Percentiles rank a stretch among this genome's conserved stretches.
Evolutionary conservation across 768 basidiomycete species (phyloP).

Genomic region (Podaxis rugospora): DNA sequence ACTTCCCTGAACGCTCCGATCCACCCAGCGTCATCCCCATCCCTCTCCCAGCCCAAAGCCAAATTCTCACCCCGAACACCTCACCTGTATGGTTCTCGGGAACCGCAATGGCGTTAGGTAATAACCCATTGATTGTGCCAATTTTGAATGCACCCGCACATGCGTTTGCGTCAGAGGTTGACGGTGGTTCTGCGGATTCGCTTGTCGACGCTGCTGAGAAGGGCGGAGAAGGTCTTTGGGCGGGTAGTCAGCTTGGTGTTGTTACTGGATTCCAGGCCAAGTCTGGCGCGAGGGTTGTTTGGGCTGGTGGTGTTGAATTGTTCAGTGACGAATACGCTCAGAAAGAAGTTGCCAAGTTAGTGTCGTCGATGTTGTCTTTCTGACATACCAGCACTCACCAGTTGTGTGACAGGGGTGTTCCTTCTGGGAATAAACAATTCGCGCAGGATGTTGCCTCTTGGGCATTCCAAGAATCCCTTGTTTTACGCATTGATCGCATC

Average conservation of each 20-base stretch:
- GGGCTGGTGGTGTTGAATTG: conserved; percentile 76
- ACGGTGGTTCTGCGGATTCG: conserved; percentile 57
- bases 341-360: conserved; percentile 58
- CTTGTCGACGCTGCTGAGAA: conserved; percentile 69
- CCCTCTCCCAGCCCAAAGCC: conserved; percentile 32
- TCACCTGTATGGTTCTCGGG: conserved; percentile 77
- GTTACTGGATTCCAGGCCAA: conserved; percentile 89
- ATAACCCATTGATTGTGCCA: conserved; percentile 77
- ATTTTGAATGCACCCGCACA: conserved; percentile 74
- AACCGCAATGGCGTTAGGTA: conserved; percentile 56
- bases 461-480: conserved; percentile 86
- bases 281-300: conserved; percentile 72
- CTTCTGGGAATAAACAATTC: conserved; percentile 75
- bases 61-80: conserved; percentile 41
- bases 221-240: conserved; percentile 78
- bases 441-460: conserved; percentile 74
- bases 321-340: conserved; percentile 74
- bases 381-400: neutral
- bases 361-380: conserved; percentile 15
- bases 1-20: conserved; percentile 75
- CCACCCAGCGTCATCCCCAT: conserved; percentile 65
- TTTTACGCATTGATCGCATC: conserved; percentile 71
- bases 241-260: conserved; percentile 70
- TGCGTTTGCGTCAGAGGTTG: conserved; percentile 72
- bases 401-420: conserved; percentile 38